Percentiles rank a stretch among this genome's conserved stretches.
phyloP scores from a whole-genome alignment of 2,329 filamentous ascomycete genomes.

The Colletotrichum simmondsii region DNA sequence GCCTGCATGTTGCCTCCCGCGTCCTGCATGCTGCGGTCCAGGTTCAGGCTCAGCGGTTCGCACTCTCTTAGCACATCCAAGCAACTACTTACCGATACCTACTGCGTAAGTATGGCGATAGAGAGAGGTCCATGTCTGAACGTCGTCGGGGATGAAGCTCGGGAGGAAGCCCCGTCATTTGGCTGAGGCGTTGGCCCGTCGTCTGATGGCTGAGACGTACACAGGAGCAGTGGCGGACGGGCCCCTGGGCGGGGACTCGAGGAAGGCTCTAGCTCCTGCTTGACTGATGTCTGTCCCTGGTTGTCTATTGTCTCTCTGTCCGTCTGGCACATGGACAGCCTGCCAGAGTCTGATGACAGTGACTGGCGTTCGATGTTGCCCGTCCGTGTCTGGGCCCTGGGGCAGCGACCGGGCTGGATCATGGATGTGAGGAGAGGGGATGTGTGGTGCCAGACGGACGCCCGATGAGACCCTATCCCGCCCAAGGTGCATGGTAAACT shows the following conservation, averaged over 20 bases:
- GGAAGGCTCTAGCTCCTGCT: not conserved
- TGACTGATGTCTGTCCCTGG: not conserved
- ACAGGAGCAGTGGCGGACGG: not conserved
- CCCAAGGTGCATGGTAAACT: not conserved
- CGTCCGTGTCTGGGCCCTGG: not conserved
- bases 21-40: not conserved
- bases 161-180: not conserved
- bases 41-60: not conserved
- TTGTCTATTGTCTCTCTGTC: not conserved
- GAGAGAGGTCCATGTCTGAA: not conserved
- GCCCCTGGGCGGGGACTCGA: not conserved
- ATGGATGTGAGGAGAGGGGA: too few relatives aligned
- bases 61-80: not conserved
- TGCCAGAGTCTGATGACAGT: not conserved
- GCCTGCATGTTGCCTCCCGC: not conserved
- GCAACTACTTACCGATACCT: too few relatives aligned
- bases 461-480: not conserved
- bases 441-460: not conserved
- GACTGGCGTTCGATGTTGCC: not conserved
- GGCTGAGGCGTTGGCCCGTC: not conserved
- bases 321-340: not conserved
- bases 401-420: not conserved
- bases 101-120: too few relatives aligned
- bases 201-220: constrained; percentile 23
- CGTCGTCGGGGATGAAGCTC: not conserved